Evolutionary conservation across 2,329 filamentous ascomycete species (phyloP).

Genomic region (Sarocladiaceae sp.): DNA sequence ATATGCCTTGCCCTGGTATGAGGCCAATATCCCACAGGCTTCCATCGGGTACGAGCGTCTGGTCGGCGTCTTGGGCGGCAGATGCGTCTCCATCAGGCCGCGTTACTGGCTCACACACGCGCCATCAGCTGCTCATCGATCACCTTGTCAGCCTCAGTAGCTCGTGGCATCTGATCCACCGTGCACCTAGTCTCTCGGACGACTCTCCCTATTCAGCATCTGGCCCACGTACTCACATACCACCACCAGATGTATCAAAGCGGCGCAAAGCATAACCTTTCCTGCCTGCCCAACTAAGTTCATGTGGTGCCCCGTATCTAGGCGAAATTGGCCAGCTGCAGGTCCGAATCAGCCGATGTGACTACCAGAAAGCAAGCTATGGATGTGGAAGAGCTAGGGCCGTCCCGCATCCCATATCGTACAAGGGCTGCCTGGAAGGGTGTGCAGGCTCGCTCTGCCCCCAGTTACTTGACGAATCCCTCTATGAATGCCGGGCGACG

Average conservation of each 20-base stretch:
- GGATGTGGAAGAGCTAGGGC: neutral
- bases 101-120: neutral
- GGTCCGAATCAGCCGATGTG: slow-evolving; percentile 9
- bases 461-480: neutral
- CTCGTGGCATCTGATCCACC: neutral
- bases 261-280: neutral
- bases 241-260: neutral
- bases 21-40: neutral
- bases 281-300: neutral
- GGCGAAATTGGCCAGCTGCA: slow-evolving; percentile 8
- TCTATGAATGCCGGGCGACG: slow-evolving; percentile 1
- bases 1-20: neutral
- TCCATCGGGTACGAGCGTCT: neutral
- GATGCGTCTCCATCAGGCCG: neutral
- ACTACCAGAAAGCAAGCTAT: neutral
- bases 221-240: neutral
- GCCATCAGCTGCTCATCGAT: neutral
- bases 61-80: slow-evolving; percentile 4
- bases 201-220: neutral
- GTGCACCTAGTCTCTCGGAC: neutral
- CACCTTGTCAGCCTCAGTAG: neutral
- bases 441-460: neutral
- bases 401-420: slow-evolving; percentile 1
- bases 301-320: neutral
- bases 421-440: neutral